Evolutionary conservation across 352 stramenopile genomes (phyloP).

Genomic region (Globisporangium ultimum): DNA sequence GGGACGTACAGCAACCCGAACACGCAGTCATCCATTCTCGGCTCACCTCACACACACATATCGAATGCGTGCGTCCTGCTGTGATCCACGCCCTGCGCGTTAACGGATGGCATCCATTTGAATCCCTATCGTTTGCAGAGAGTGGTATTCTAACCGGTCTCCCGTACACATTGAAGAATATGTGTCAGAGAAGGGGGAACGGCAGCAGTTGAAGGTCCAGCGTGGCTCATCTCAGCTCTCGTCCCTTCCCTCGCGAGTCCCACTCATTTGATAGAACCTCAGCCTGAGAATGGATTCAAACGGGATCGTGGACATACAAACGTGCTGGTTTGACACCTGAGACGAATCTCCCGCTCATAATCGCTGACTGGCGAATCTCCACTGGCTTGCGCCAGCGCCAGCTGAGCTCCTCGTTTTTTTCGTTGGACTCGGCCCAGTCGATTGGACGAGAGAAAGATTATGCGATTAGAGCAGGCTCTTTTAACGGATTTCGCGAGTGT

Average conservation of each 20-base stretch:
- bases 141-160: too few species aligned
- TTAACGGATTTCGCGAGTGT: too few species aligned
- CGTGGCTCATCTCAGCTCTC: slow-evolving; percentile 8
- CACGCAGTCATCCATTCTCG: too few species aligned
- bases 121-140: too few species aligned
- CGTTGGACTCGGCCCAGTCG: too few species aligned
- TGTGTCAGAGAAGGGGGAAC: neutral
- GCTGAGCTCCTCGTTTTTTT: neutral
- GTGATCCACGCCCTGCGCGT: too few species aligned
- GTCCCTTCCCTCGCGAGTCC: neutral
- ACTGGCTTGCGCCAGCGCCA: neutral
- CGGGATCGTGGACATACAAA: slow-evolving; percentile 5
- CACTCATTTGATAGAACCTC: neutral
- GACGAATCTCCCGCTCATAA: slow-evolving; percentile 6
- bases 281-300: slow-evolving; percentile 4
- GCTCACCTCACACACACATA: too few species aligned
- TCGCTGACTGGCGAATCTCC: slow-evolving; percentile 5
- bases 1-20: too few species aligned
- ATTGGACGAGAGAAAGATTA: too few species aligned
- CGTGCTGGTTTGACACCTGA: neutral
- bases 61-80: too few species aligned
- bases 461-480: too few species aligned
- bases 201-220: neutral
- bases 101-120: too few species aligned
- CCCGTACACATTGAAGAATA: neutral